Conservation (phyloP, 495 filamentous ascomycete species). For the Penicillium paxilli region DNA sequence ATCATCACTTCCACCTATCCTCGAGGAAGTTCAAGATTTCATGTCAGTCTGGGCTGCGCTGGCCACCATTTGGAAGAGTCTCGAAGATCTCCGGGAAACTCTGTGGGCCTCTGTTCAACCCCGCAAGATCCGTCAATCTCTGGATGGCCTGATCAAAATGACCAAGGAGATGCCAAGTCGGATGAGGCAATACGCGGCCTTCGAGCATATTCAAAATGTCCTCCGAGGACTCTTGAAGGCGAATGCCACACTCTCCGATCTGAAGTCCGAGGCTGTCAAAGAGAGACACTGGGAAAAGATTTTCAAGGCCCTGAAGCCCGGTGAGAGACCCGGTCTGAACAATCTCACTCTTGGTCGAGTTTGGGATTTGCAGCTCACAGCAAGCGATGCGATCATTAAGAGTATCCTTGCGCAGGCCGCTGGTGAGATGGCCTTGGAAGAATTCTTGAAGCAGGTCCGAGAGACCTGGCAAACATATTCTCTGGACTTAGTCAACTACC, state of each 20-base stretch:
- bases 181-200: conserved; percentile 98
- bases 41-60: conserved; percentile 96
- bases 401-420: conserved; percentile 94
- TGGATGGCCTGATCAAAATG: conserved; percentile 93
- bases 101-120: conserved; percentile 93
- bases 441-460: conserved; percentile 94
- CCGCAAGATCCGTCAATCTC: conserved; percentile 80
- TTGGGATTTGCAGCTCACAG: conserved; percentile 89
- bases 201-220: conserved; percentile 93
- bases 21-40: conserved; percentile 98
- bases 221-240: conserved; percentile 87
- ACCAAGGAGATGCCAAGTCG: conserved; percentile 99
- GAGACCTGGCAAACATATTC: conserved; percentile 96
- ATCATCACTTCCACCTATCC: conserved; percentile 71
- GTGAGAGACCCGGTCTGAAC: conserved; percentile 85
- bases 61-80: conserved; percentile 93
- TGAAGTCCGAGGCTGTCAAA: conserved; percentile 95
- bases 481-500: conserved; percentile 93
- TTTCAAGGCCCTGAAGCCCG: conserved; percentile 89
- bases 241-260: conserved; percentile 80
- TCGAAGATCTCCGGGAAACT: conserved; percentile 88
- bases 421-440: conserved; percentile 97
- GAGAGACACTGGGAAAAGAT: conserved; percentile 98
- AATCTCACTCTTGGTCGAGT: conserved; percentile 95
- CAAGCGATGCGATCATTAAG: conserved; percentile 82